Percentiles rank a stretch among this genome's conserved stretches.
Conservation (phyloP, 495 filamentous ascomycete genomes). For the Aspergillus haitiensis region DNA sequence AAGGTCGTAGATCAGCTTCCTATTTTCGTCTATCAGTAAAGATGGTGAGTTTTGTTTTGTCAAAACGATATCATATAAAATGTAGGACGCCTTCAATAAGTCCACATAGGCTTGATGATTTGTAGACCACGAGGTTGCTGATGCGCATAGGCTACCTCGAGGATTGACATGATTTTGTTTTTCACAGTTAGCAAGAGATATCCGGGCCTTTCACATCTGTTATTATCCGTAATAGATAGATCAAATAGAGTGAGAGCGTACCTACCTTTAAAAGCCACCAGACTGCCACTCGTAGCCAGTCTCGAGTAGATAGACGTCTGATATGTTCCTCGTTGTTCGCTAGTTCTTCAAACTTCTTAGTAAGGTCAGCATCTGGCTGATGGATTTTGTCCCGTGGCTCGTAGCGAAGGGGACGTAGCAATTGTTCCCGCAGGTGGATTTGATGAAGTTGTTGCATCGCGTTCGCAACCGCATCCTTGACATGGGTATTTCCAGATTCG, state of each 20-base stretch:
- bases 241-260: not conserved
- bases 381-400: conserved; percentile 36
- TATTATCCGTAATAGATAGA: not conserved
- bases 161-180: conserved; percentile 26
- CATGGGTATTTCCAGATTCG: conserved; percentile 17
- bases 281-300: conserved; percentile 44
- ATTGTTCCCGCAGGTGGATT: conserved; percentile 31
- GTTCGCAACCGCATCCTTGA: conserved; percentile 30
- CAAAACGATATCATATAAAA: conserved; percentile 41
- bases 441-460: conserved; percentile 37
- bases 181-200: conserved; percentile 29
- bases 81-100: conserved; percentile 46
- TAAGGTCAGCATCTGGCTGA: conserved; percentile 28
- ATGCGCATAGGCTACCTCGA: conserved; percentile 31
- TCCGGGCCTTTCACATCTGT: conserved; percentile 25
- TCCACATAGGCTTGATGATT: conserved; percentile 42
- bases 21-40: conserved; percentile 38
- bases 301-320: conserved; percentile 30
- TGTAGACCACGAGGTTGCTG: conserved; percentile 26
- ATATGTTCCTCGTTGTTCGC: conserved; percentile 30
- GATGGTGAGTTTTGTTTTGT: conserved; percentile 28
- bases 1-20: conserved; percentile 42
- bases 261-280: conserved; percentile 50
- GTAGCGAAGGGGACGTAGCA: conserved; percentile 33
- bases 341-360: conserved; percentile 28